Base-by-base conservation (phyloP, 2,329 filamentous ascomycete genomes). In the Acrocalymma vagum region DNA sequence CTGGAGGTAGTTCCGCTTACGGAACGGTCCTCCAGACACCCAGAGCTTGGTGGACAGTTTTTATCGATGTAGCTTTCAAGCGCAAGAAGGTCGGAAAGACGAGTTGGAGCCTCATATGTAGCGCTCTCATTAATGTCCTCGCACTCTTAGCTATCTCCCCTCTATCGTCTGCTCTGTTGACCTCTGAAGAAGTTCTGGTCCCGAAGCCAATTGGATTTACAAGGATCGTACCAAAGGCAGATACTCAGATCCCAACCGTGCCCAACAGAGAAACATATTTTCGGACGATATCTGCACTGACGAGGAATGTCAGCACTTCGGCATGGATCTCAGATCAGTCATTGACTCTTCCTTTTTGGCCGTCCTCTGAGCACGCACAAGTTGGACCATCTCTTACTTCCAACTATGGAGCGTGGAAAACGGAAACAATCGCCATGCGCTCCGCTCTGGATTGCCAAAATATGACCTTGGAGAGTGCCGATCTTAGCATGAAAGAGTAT, bases 291-390 rank as follows among this genome's bases (percentile, higher is more conserved):
- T 26, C 38, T 8, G 33, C 42, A 5, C 17, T 55, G 1, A 37
- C 44, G 26, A 40, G 44, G 9, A 48, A 53, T 23, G 29, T 48
- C 1, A 43, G 49, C 4, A 54, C 50, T 3, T 56, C 52, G 5
- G 51, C 45, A 2, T 58, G 48, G 52, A 29, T 43, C 6, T 48
- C 41, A 1, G 42, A 56, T 35, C 28, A 26, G 6, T 55, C 42
- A 5, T 13, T 52, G 1, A 42, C 40, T 1, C 30, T 55, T 8
- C 52, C 52, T 1, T 48, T 54, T 9, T 58, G 54, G 54, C 46
- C 50, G 13, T 29, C 44, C 2, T 35, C 48, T 10, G 51, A 44
- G 25, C 5, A 18, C 20, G 21, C 23, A n/a, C 53, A 56, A 23
- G 16, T 53, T 6, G 45, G 38, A 8, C 38, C 45, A 9, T 25